These are phyloP conservation scores for Alternaria brassicae DNA, from an alignment of 2,329 filamentous ascomycete species.

Conservation along the genomic window DNA sequence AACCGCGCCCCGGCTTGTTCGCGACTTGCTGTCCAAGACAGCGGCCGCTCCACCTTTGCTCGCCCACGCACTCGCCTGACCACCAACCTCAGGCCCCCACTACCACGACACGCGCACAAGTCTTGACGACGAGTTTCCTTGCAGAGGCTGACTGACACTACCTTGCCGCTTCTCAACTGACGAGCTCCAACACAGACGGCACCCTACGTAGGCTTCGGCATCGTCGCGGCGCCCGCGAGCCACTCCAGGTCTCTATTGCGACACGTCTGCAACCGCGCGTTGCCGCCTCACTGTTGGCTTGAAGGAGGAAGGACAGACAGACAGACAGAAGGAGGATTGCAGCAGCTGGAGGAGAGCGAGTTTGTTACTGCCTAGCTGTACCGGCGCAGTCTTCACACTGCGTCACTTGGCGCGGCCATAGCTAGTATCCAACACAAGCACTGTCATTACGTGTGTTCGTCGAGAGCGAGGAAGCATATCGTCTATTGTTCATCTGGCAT, in stretches of 20 bases:
- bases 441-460: constrained; percentile 50
- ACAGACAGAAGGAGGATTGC: constrained; percentile 38
- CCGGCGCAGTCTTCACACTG: constrained; percentile 43
- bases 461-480: constrained; percentile 52
- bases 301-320: constrained; percentile 41
- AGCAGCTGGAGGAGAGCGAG: constrained; percentile 44
- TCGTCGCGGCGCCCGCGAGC: constrained; percentile 2
- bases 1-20: background rate
- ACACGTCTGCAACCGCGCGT: constrained; percentile 26
- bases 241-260: constrained; percentile 6
- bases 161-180: background rate
- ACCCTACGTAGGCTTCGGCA: background rate
- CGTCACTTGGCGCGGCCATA: constrained; percentile 49
- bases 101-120: background rate
- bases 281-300: constrained; percentile 31
- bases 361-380: constrained; percentile 44
- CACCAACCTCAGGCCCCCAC: constrained; percentile 10
- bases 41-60: constrained; percentile 10
- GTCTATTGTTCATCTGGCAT: constrained; percentile 45
- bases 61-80: constrained; percentile 9
- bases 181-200: constrained; percentile 1
- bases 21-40: constrained; percentile 11
- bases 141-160: background rate
- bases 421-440: constrained; percentile 59
- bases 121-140: background rate